phyloP scores from a whole-genome alignment of 2,329 filamentous ascomycete genomes.

The Orbilia oligospora region DNA sequence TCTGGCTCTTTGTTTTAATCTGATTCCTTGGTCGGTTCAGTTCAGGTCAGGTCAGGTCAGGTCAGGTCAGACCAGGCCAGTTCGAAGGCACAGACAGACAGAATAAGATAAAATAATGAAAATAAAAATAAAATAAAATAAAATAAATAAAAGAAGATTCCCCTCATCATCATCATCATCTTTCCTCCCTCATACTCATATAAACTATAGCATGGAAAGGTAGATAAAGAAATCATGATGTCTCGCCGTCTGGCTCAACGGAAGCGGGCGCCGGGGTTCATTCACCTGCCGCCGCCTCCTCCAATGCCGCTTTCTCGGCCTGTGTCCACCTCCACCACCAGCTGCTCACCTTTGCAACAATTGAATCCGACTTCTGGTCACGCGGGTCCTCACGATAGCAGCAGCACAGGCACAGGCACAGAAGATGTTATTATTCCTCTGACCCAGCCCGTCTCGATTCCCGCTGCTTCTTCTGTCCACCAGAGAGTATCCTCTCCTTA shows the following conservation, averaged over 20 bases:
- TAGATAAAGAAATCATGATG: slow-evolving; percentile 4
- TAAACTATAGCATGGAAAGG: too few species aligned
- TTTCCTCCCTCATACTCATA: too few species aligned
- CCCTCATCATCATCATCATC: too few species aligned
- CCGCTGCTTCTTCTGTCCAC: slow-evolving; percentile 6
- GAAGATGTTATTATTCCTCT: not conserved
- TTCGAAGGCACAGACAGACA: too few species aligned
- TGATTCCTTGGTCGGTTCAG: not conserved
- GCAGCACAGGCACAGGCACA: not conserved
- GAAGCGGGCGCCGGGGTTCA: slow-evolving; percentile 49
- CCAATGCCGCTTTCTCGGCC: slow-evolving; percentile 11
- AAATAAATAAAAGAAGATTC: too few species aligned
- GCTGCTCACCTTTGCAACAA: not conserved
- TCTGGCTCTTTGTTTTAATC: not conserved
- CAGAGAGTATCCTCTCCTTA: slow-evolving; percentile 39
- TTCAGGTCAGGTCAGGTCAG: too few species aligned
- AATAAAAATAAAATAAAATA: too few species aligned
- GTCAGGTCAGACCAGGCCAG: too few species aligned
- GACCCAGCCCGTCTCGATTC: slow-evolving; percentile 37
- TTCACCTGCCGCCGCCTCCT: slow-evolving; percentile 41
- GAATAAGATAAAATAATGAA: not conserved
- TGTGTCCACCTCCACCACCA: slow-evolving; percentile 1
- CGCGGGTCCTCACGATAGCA: slow-evolving; percentile 12
- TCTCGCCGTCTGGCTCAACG: slow-evolving; percentile 32
- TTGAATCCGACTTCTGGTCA: slow-evolving; percentile 1